These are phyloP conservation scores for Verticillium tricorpus DNA, from an alignment of 2,329 filamentous ascomycete species.

Conservation along the genomic window DNA sequence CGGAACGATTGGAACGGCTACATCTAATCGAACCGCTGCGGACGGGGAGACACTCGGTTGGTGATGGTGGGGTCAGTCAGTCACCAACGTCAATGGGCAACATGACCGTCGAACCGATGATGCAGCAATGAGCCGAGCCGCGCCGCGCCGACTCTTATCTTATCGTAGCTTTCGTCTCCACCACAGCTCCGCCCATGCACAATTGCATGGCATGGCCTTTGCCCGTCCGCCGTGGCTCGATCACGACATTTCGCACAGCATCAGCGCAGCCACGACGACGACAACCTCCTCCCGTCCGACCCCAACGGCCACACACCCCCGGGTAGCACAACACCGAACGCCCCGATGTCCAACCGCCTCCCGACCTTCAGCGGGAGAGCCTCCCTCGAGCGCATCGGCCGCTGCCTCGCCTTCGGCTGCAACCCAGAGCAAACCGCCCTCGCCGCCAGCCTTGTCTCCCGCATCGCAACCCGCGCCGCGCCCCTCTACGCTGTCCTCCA, in stretches of 20 bases:
- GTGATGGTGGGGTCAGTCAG: neutral
- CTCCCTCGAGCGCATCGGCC: conserved; percentile 11
- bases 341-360: neutral
- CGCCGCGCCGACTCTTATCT: neutral
- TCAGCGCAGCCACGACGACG: neutral
- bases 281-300: neutral
- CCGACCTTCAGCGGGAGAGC: neutral
- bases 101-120: neutral
- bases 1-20: neutral
- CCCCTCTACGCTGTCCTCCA: neutral
- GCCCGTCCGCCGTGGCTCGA: neutral
- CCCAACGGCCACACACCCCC: neutral
- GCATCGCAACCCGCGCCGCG: conserved; percentile 2
- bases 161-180: neutral
- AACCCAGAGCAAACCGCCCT: conserved; percentile 4
- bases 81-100: neutral
- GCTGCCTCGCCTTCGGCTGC: conserved; percentile 15
- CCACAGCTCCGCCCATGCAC: neutral
- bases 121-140: neutral
- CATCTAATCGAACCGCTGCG: neutral
- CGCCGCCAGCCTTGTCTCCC: conserved; percentile 8
- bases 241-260: neutral
- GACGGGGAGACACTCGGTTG: neutral
- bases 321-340: neutral
- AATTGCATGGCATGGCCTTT: neutral